These are phyloP conservation scores for Musa itinerans DNA, from an alignment of 176 grass and related monocot genomes.

Conservation along the genomic window DNA sequence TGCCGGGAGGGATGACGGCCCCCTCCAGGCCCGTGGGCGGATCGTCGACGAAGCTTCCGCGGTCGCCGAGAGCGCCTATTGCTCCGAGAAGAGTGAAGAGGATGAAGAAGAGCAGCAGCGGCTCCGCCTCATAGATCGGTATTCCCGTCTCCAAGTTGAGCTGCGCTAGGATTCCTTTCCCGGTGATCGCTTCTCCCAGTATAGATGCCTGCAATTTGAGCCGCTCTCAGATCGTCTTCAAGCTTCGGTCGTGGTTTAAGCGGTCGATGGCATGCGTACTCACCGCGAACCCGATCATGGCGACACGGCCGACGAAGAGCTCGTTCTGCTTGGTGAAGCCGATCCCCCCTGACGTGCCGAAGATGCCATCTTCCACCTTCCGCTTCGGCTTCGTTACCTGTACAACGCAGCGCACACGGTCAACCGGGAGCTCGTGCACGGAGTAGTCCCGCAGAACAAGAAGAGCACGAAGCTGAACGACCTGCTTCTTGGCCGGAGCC, in stretches of 20 bases:
- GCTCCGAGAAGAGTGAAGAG: conserved; percentile 97
- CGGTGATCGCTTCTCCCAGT: conserved; percentile 94
- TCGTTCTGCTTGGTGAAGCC: conserved; percentile 99
- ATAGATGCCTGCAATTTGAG: conserved; percentile 48
- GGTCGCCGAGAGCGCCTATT: conserved; percentile 92
- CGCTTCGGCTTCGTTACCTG: conserved; percentile 15
- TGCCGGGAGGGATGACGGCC: conserved; percentile 82
- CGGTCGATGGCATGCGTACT: conserved; percentile 21
- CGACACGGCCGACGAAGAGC: conserved; percentile 94
- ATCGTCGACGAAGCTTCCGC: conserved; percentile 71
- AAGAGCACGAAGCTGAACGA: conserved; percentile 9
- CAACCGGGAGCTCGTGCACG: too few species aligned
- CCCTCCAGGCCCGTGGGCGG: conserved; percentile 53
- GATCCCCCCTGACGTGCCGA: conserved; percentile 94
- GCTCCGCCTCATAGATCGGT: conserved; percentile 98
- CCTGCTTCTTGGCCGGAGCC: conserved; percentile 40
- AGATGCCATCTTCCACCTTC: conserved; percentile 80
- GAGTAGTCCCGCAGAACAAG: neutral
- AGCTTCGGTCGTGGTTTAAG: too few species aligned
- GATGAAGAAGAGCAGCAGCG: conserved; percentile 99
- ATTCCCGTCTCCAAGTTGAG: conserved; percentile 94
- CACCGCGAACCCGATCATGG: conserved; percentile 97
- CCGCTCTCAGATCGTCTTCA: too few species aligned
- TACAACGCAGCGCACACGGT: neutral
- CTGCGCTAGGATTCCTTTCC: conserved; percentile 88